Evolutionary conservation across 495 filamentous ascomycete species (phyloP).

Genomic region (Penicillium maclennaniae): DNA sequence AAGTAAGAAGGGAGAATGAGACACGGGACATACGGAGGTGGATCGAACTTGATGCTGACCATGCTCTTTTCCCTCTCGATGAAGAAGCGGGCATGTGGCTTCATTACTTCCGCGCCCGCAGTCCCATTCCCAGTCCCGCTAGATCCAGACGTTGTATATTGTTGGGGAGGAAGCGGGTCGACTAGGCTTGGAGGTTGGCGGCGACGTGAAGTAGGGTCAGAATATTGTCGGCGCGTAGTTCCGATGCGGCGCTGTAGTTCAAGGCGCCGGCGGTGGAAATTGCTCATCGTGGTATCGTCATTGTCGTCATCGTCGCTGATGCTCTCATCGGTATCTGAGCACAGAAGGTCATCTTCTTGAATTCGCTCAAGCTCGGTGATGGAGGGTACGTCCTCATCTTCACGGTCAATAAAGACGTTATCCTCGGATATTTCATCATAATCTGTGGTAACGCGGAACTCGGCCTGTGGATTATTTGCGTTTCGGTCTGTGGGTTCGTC

Average conservation of each 20-base stretch:
- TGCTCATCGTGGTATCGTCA: slow-evolving; percentile 11
- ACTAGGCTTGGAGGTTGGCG: slow-evolving; percentile 8
- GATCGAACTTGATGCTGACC: slow-evolving; percentile 84
- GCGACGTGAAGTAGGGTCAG: slow-evolving; percentile 17
- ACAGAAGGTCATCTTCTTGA: slow-evolving; percentile 37
- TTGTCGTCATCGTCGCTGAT: slow-evolving; percentile 39
- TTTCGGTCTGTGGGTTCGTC: slow-evolving; percentile 15
- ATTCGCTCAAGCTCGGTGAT: slow-evolving; percentile 26
- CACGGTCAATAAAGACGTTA: slow-evolving; percentile 24
- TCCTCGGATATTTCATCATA: slow-evolving; percentile 46
- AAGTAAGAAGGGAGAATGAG: neutral
- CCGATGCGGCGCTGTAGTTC: slow-evolving; percentile 25
- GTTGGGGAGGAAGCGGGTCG: slow-evolving; percentile 1
- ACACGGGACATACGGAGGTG: slow-evolving; percentile 63
- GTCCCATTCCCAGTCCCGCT: neutral
- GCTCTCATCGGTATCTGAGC: slow-evolving; percentile 52
- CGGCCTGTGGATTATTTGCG: slow-evolving; percentile 23
- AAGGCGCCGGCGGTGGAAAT: slow-evolving; percentile 28
- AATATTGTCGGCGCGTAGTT: slow-evolving; percentile 22
- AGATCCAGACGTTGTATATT: neutral
- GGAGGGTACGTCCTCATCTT: slow-evolving; percentile 23
- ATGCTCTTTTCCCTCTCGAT: slow-evolving; percentile 77
- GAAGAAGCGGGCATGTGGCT: slow-evolving; percentile 72
- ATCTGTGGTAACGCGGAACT: slow-evolving; percentile 50
- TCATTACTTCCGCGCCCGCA: slow-evolving; percentile 51